Evolutionary conservation across 176 grass and related monocot species (phyloP).

Genomic region (barley (Hordeum vulgare)): DNA sequence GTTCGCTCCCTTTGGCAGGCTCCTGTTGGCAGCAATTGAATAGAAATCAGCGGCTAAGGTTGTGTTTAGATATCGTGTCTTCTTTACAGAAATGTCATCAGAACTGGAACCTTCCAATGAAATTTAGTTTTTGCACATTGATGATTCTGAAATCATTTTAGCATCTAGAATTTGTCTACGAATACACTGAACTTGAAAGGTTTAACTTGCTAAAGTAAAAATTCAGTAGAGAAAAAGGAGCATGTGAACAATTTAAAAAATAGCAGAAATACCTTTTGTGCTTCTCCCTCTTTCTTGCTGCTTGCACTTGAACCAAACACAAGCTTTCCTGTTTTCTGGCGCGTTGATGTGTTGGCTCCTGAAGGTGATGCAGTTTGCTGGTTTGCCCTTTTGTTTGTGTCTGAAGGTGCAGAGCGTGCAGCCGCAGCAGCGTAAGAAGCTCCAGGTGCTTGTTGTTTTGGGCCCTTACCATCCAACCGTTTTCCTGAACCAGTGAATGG

Average conservation of each 20-base stretch:
- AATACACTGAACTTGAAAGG: not conserved
- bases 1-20: constrained; percentile 37
- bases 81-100: not conserved
- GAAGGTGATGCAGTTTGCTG: constrained; percentile 31
- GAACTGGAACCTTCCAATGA: not conserved
- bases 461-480: constrained; percentile 59
- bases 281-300: constrained; percentile 42
- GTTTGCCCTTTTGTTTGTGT: constrained; percentile 40
- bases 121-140: not conserved
- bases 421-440: not conserved
- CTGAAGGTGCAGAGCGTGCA: constrained; percentile 3
- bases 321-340: constrained; percentile 62
- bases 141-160: not conserved
- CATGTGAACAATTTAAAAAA: not conserved
- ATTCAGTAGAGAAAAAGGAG: not conserved
- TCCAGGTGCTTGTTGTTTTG: constrained; percentile 24
- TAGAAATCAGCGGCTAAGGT: not conserved
- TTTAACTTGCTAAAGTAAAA: not conserved
- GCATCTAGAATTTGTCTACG: not conserved
- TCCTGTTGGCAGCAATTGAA: constrained; percentile 33
- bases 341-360: constrained; percentile 25
- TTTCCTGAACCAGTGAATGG: constrained; percentile 66
- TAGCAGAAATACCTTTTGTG: constrained; percentile 45
- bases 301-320: constrained; percentile 67
- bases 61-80: not conserved